phyloP scores from a whole-genome alignment of 371 early-diverging fungal genomes.

The Mortierella sp. region DNA sequence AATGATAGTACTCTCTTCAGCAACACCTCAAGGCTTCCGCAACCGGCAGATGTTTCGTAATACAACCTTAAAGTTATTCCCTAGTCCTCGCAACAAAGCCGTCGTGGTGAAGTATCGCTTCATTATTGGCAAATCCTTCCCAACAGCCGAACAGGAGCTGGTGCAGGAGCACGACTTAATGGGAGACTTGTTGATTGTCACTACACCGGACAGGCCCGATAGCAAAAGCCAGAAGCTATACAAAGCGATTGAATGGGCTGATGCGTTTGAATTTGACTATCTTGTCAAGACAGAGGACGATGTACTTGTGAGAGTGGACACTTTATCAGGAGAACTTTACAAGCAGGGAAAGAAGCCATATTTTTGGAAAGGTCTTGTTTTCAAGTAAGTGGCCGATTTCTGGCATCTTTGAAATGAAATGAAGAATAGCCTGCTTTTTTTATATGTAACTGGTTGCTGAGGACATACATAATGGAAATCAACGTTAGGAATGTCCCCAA shows the following conservation, averaged over 20 bases:
- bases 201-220: slow-evolving; percentile 63
- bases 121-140: slow-evolving; percentile 63
- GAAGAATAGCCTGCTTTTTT: background rate
- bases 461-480: too few relatives aligned
- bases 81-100: slow-evolving; percentile 59
- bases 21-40: slow-evolving; percentile 65
- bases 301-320: slow-evolving; percentile 54
- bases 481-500: slow-evolving; percentile 62
- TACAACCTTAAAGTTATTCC: slow-evolving; percentile 68
- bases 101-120: slow-evolving; percentile 64
- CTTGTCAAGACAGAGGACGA: slow-evolving; percentile 57
- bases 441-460: too few relatives aligned
- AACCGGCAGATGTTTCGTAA: slow-evolving; percentile 69
- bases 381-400: slow-evolving; percentile 60
- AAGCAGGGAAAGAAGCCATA: slow-evolving; percentile 43
- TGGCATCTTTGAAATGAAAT: background rate
- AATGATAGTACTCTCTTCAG: slow-evolving; percentile 69
- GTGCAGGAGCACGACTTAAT: slow-evolving; percentile 58
- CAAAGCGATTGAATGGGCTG: slow-evolving; percentile 67
- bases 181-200: slow-evolving; percentile 63
- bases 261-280: slow-evolving; percentile 68
- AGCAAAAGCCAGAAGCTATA: slow-evolving; percentile 68
- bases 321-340: slow-evolving; percentile 43
- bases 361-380: slow-evolving; percentile 65
- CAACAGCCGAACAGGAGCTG: slow-evolving; percentile 57